Conservation (phyloP, 441 rosid species). For the Biscutella laevigata region DNA sequence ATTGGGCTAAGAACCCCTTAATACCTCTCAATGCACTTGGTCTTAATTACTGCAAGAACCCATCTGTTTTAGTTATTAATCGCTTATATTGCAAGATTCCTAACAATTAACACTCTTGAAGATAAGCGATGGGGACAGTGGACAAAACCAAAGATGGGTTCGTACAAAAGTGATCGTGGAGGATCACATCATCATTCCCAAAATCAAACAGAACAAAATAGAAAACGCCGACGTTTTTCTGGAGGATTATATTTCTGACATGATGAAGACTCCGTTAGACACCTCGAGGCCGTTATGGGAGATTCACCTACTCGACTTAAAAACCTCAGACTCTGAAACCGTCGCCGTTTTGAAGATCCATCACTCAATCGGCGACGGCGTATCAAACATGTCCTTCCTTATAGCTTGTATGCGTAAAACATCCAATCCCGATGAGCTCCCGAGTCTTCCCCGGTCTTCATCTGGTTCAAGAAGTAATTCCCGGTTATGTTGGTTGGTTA, state of each 20-base stretch:
- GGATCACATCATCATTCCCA: constrained; percentile 20
- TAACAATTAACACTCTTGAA: neutral
- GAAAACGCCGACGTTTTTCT: constrained; percentile 26
- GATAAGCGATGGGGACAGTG: constrained; percentile 17
- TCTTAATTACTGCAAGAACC: too few relatives aligned
- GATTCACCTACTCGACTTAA: constrained; percentile 35
- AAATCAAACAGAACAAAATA: constrained; percentile 12
- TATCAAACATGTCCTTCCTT: constrained; percentile 41
- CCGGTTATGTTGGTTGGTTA: constrained; percentile 14
- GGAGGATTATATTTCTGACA: constrained; percentile 33
- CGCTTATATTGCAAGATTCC: neutral
- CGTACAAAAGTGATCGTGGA: constrained; percentile 30
- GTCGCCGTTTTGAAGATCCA: constrained; percentile 32
- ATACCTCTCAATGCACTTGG: too few relatives aligned
- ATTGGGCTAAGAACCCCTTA: too few relatives aligned
- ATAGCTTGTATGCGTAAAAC: constrained; percentile 39
- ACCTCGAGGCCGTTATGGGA: constrained; percentile 42
- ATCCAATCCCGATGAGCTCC: constrained; percentile 31
- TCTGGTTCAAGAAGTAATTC: constrained; percentile 5
- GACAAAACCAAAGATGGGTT: constrained; percentile 36
- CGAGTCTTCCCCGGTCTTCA: constrained; percentile 24
- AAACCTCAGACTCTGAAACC: constrained; percentile 31
- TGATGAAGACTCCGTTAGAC: constrained; percentile 30
- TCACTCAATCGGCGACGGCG: constrained; percentile 43
- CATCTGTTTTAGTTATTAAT: too few relatives aligned